Conservation (phyloP, 1,284 basidiomycete genomes). For the Xanthoconium separans region DNA sequence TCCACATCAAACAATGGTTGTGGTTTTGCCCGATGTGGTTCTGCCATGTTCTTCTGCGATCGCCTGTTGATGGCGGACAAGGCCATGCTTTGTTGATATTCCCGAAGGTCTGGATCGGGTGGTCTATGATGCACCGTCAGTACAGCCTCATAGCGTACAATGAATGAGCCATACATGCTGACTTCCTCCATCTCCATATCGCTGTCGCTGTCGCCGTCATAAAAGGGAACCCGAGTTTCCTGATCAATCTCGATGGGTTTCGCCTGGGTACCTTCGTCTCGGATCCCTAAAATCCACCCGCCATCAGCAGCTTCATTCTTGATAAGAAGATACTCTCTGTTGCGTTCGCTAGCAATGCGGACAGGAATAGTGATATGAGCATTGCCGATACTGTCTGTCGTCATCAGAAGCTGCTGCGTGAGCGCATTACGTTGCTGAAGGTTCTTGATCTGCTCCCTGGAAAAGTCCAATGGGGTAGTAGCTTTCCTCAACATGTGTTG, state of each 20-base stretch:
- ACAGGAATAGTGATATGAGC: conserved; percentile 89
- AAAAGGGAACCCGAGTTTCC: conserved; percentile 36
- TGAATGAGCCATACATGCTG: conserved; percentile 50
- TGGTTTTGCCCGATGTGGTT: conserved; percentile 33
- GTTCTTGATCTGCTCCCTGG: conserved; percentile 90
- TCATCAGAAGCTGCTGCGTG: conserved; percentile 93
- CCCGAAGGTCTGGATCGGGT: conserved; percentile 66
- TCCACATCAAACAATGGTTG: conserved; percentile 57
- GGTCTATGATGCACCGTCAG: conserved; percentile 35
- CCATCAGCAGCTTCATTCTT: conserved; percentile 86
- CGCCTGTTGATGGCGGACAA: conserved; percentile 63
- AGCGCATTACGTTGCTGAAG: conserved; percentile 87
- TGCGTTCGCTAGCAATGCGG: conserved; percentile 91
- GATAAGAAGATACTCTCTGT: conserved; percentile 90
- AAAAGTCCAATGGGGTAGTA: conserved; percentile 91
- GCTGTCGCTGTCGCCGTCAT: conserved; percentile 46
- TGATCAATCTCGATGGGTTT: conserved; percentile 89
- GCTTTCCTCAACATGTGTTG: conserved; percentile 87
- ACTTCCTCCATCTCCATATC: conserved; percentile 80
- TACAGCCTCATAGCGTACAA: conserved; percentile 1
- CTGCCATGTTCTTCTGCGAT: conserved; percentile 38
- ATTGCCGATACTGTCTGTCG: conserved; percentile 91
- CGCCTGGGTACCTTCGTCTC: conserved; percentile 72
- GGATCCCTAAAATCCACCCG: conserved; percentile 92
- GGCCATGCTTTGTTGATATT: conserved; percentile 65